Evolutionary conservation across 2,329 filamentous ascomycete species (phyloP), one percentile per base, ranked within the genome.

Genomic region (Aspergillus tamarii): DNA sequence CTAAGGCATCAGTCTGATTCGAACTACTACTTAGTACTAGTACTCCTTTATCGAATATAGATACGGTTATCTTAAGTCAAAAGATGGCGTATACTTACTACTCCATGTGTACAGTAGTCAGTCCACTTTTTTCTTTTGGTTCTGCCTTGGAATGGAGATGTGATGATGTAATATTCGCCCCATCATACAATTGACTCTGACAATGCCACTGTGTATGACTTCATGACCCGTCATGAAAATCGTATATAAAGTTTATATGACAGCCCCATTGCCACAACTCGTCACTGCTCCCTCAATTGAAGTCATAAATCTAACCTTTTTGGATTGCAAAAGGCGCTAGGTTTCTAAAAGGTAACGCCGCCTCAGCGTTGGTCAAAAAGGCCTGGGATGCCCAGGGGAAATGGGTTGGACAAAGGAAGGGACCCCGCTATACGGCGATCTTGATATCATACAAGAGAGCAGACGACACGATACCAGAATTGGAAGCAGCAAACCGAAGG

Each of bases 101-200:
- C 46, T 32, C 48, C 48, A 19, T 52, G 26, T 3, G 26, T 14
- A 11, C 43, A 43, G 23, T 7, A 26, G 45, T 28, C 46, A 50
- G 26, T 50, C 46, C 46, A 50, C 23, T 26, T 50, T 50, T 30
- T 28, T 50, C 2, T 8, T 19, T 50, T 10, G 16, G n/a, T 30
- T 10, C 21, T 55, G 32, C 32, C 32, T 55, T 39, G 32, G 28
- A 52, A 32, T 34, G 28, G 28, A 26, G 12, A 11, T 14, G 11
- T 16, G 21, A 26, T 55, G 52, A 55, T 55, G 52, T 55, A 55
- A 55, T 55, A 36, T 9, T 55, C n/a, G 52, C 32, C 52, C 52
- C 32, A 39, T 55, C 34, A 41, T 12, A 36, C 52, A 36, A 36
- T 55, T 55, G 32, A 23, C 30, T 36, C n/a, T 32, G 34, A 55